Percentiles rank a stretch among this genome's conserved stretches.
Conservation (phyloP, 768 basidiomycete species). For the Tylopilus vinaceipallidus region DNA sequence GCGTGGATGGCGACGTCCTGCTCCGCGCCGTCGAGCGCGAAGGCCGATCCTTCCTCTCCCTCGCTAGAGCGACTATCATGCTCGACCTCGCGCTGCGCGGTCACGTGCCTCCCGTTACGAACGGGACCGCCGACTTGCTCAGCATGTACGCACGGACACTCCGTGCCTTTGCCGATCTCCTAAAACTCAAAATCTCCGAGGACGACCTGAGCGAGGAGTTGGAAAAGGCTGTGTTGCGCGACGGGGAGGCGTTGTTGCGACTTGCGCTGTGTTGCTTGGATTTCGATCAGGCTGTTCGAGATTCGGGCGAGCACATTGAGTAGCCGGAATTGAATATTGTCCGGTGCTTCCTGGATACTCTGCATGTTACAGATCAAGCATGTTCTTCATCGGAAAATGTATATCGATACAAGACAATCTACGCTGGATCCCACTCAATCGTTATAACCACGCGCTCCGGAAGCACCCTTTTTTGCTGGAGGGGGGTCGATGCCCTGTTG, state of each 20-base stretch:
- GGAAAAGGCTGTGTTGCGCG: conserved; percentile 20
- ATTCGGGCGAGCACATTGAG: too few relatives aligned
- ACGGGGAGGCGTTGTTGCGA: conserved; percentile 19
- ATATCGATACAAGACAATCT: conserved; percentile 8
- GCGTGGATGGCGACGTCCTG: conserved; percentile 1
- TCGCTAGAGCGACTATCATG: conserved; percentile 17
- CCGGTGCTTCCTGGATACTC: too few relatives aligned
- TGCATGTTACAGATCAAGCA: neutral
- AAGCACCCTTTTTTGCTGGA: conserved; percentile 26
- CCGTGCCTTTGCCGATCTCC: conserved; percentile 16
- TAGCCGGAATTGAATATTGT: too few relatives aligned
- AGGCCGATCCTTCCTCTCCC: conserved; percentile 11
- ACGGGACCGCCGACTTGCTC: neutral
- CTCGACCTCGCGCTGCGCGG: conserved; percentile 22
- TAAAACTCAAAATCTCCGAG: conserved; percentile 10
- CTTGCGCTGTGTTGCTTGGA: conserved; percentile 23
- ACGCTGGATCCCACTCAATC: conserved; percentile 39
- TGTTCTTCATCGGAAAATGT: neutral
- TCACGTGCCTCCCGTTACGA: neutral
- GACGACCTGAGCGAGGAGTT: conserved; percentile 14
- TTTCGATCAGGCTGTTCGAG: conserved; percentile 16
- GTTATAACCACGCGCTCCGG: conserved; percentile 56
- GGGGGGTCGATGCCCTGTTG: conserved; percentile 54
- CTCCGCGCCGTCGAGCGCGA: conserved; percentile 24
- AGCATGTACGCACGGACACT: conserved; percentile 11